Evolutionary conservation across 805 yeast genomes (phyloP).

Genomic region (Naumovozyma baii): DNA sequence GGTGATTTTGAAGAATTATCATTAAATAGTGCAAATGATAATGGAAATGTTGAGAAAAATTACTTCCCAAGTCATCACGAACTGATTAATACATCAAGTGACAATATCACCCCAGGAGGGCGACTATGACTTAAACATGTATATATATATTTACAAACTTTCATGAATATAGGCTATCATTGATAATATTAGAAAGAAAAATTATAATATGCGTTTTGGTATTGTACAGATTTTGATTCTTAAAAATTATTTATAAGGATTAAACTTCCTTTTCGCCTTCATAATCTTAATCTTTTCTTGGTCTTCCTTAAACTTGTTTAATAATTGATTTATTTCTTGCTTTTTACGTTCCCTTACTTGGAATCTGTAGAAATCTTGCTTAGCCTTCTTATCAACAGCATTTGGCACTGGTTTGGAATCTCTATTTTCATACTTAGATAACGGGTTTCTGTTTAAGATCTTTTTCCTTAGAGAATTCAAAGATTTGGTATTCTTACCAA

Average conservation of each 20-base stretch:
- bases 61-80: neutral
- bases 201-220: too few species aligned
- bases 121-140: slow-evolving; percentile 10
- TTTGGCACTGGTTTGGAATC: slow-evolving; percentile 10
- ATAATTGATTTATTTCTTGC: slow-evolving; percentile 78
- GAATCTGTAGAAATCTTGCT: slow-evolving; percentile 88
- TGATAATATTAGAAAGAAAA: too few species aligned
- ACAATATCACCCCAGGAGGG: slow-evolving; percentile 21
- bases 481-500: slow-evolving; percentile 76
- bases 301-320: slow-evolving; percentile 78
- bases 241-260: slow-evolving; percentile 51
- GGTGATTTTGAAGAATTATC: slow-evolving; percentile 40
- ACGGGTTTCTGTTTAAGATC: slow-evolving; percentile 27
- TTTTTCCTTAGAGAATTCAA: slow-evolving; percentile 34
- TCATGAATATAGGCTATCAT: neutral
- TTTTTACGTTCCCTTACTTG: slow-evolving; percentile 92
- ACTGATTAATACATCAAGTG: slow-evolving; percentile 7
- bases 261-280: slow-evolving; percentile 74
- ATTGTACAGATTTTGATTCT: neutral
- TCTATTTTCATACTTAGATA: slow-evolving; percentile 24
- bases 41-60: neutral
- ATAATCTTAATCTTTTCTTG: slow-evolving; percentile 74
- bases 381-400: slow-evolving; percentile 57
- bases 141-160: neutral
- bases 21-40: slow-evolving; percentile 8